phyloP scores from a whole-genome alignment of 1,284 basidiomycete species.

The Termitomyces sp. region DNA sequence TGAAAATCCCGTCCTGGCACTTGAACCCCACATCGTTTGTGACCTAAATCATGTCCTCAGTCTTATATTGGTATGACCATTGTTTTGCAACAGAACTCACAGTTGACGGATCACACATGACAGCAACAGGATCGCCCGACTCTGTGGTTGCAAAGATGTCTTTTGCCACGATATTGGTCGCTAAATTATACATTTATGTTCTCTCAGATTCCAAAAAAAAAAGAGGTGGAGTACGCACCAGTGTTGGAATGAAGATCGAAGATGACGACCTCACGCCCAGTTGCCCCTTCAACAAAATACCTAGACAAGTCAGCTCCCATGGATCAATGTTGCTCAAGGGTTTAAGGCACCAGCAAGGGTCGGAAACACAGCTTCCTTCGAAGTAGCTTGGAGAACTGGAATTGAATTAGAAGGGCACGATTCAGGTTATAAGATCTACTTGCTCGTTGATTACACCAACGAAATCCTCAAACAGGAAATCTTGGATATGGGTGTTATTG shows the following conservation, averaged over 20 bases:
- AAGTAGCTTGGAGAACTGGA: conserved; percentile 39
- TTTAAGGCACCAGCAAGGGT: conserved; percentile 45
- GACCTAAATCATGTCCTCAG: conserved; percentile 23
- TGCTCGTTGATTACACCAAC: conserved; percentile 49
- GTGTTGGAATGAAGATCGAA: conserved; percentile 53
- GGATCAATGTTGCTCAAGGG: not conserved
- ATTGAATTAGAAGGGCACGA: not conserved
- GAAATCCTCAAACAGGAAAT: conserved; percentile 52
- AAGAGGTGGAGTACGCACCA: conserved; percentile 25
- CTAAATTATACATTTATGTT: conserved; percentile 18
- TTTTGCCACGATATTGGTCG: conserved; percentile 44
- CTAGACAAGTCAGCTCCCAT: conserved; percentile 10
- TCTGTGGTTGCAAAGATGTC: conserved; percentile 41
- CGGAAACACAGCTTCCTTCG: conserved; percentile 52
- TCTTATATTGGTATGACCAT: not conserved
- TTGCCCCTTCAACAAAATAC: conserved; percentile 46
- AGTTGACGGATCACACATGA: conserved; percentile 50
- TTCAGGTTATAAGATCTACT: not conserved
- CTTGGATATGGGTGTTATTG: conserved; percentile 52
- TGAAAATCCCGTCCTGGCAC: conserved; percentile 46
- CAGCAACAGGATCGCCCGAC: conserved; percentile 36
- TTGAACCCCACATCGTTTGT: conserved; percentile 49
- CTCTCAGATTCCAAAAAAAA: not conserved
- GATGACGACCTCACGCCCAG: conserved; percentile 54
- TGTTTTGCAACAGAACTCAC: conserved; percentile 28